These are phyloP conservation scores for Zygoascus flipseniorum DNA, from an alignment of 805 yeast species.

Conservation along the genomic window DNA sequence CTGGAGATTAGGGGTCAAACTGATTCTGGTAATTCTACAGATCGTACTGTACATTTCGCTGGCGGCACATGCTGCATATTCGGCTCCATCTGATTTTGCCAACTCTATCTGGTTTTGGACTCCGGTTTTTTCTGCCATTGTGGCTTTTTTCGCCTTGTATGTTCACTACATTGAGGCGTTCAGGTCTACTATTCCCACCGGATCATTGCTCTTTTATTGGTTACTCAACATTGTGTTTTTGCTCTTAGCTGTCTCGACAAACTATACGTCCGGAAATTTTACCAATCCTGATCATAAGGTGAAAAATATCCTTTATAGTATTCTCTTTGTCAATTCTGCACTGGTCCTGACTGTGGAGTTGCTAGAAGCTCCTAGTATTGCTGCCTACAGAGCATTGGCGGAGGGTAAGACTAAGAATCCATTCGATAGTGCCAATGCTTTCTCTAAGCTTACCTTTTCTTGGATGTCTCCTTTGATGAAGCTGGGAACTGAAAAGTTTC, in stretches of 20 bases:
- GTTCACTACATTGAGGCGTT: conserved; percentile 67
- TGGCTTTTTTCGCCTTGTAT: conserved; percentile 42
- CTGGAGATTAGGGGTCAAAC: conserved; percentile 19
- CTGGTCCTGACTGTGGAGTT: conserved; percentile 39
- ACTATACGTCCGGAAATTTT: conserved; percentile 12
- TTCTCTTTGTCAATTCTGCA: conserved; percentile 33
- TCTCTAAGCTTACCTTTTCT: conserved; percentile 68
- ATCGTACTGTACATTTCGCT: conserved; percentile 9
- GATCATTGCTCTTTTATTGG: conserved; percentile 72
- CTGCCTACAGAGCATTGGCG: conserved; percentile 27
- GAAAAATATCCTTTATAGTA: conserved; percentile 24
- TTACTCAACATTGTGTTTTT: conserved; percentile 44
- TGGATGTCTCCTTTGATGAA: conserved; percentile 89
- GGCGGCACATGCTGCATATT: conserved; percentile 12
- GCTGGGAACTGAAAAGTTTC: conserved; percentile 58
- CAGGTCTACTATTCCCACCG: conserved; percentile 55
- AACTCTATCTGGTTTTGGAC: conserved; percentile 26
- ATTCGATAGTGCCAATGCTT: conserved; percentile 53
- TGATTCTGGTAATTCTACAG: conserved; percentile 15
- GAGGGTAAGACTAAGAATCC: conserved; percentile 32
- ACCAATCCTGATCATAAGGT: conserved; percentile 8
- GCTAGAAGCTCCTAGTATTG: conserved; percentile 31
- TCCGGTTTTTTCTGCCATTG: conserved; percentile 32
- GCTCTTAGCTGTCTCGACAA: conserved; percentile 20
- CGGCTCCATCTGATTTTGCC: conserved; percentile 18